These are phyloP conservation scores for Exophiala spinifera DNA, from an alignment of 2,329 filamentous ascomycete species.

Conservation along the genomic window DNA sequence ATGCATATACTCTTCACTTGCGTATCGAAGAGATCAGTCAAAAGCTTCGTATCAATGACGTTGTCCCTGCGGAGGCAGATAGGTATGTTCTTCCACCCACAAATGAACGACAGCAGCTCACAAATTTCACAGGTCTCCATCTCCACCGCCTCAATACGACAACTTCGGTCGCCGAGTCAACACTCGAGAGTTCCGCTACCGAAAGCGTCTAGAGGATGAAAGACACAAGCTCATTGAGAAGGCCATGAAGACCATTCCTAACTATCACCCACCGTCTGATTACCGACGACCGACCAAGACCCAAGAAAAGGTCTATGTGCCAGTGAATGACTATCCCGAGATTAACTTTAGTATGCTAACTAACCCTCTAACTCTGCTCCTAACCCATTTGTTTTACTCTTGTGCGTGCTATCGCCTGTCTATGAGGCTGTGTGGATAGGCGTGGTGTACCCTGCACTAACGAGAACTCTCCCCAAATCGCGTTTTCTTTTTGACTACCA, in stretches of 20 bases:
- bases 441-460: constrained; percentile 34
- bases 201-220: constrained; percentile 96
- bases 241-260: constrained; percentile 99
- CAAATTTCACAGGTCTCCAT: constrained; percentile 69
- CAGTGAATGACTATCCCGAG: constrained; percentile 99
- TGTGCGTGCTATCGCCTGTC: constrained; percentile 28
- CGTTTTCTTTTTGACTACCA: constrained; percentile 33
- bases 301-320: constrained; percentile 99
- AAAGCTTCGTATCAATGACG: constrained; percentile 98
- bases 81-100: constrained; percentile 60
- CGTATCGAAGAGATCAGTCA: constrained; percentile 99
- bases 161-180: constrained; percentile 99
- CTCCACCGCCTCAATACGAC: constrained; percentile 94
- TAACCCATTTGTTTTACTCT: constrained; percentile 44
- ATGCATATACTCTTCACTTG: constrained; percentile 92
- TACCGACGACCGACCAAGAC: constrained; percentile 99
- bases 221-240: constrained; percentile 98
- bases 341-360: constrained; percentile 99
- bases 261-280: constrained; percentile 97
- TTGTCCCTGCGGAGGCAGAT: constrained; percentile 93
- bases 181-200: constrained; percentile 96
- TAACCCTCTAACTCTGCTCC: constrained; percentile 92
- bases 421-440: constrained; percentile 16
- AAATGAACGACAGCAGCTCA: constrained; percentile 21
- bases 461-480: constrained; percentile 32